These are phyloP conservation scores for Dothistroma pini DNA, from an alignment of 2,329 filamentous ascomycete genomes.

Conservation along the genomic window DNA sequence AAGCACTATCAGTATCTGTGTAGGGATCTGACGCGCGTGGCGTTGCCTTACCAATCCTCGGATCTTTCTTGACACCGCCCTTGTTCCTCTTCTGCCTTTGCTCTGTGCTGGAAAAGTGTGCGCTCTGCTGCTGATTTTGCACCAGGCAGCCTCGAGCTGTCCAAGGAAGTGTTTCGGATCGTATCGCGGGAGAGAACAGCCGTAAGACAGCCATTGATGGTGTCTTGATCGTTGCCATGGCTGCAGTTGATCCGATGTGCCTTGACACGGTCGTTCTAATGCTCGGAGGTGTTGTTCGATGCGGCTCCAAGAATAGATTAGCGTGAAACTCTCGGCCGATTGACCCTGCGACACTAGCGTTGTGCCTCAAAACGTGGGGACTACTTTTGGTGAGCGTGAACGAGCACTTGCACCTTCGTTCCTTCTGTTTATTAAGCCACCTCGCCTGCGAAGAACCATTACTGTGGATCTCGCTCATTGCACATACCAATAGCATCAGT, in stretches of 20 bases:
- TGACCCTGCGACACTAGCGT: not conserved
- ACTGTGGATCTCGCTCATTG: not conserved
- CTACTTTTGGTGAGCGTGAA: not conserved
- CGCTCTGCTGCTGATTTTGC: constrained; percentile 23
- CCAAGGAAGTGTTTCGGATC: constrained; percentile 17
- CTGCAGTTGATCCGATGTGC: constrained; percentile 1
- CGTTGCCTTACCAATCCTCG: constrained; percentile 30
- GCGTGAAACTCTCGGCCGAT: not conserved
- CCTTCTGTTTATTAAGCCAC: not conserved
- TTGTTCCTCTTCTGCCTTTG: constrained; percentile 37
- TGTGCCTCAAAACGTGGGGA: not conserved
- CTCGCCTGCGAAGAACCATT: not conserved
- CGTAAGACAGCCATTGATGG: constrained; percentile 30
- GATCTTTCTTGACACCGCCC: constrained; percentile 33
- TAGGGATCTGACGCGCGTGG: not conserved
- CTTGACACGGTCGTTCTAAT: not conserved
- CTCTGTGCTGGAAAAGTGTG: constrained; percentile 38
- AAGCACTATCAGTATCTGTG: constrained; percentile 14
- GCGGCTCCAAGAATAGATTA: not conserved
- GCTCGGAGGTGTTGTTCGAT: not conserved
- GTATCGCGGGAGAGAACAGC: constrained; percentile 26
- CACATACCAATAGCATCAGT: not conserved
- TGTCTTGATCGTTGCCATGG: constrained; percentile 22
- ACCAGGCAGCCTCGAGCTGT: constrained; percentile 26
- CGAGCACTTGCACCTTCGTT: not conserved